Conservation (phyloP, 1,284 basidiomycete species). For the Papiliotrema terrestris region DNA sequence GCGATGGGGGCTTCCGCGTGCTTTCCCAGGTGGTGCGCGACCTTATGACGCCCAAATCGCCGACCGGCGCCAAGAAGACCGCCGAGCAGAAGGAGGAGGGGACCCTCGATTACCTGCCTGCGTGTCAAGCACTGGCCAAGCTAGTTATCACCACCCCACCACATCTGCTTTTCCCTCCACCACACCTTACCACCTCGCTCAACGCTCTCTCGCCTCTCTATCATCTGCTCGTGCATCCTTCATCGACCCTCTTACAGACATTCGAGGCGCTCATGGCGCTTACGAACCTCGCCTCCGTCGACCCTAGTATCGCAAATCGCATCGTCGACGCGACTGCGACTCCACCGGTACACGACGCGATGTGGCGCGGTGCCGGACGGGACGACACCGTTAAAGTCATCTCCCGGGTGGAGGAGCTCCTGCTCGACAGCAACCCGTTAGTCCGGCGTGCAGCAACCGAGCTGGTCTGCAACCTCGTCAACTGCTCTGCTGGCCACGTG, state of each 20-base stretch:
- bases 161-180: slow-evolving; percentile 73
- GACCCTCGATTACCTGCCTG: slow-evolving; percentile 54
- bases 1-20: slow-evolving; percentile 75
- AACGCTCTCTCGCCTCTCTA: slow-evolving; percentile 77
- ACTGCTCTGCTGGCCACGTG: slow-evolving; percentile 68
- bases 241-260: slow-evolving; percentile 69
- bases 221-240: slow-evolving; percentile 63
- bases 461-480: slow-evolving; percentile 88
- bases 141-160: slow-evolving; percentile 88
- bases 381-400: slow-evolving; percentile 53
- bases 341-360: slow-evolving; percentile 12
- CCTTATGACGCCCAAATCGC: slow-evolving; percentile 12
- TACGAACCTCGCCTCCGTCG: slow-evolving; percentile 86
- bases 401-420: slow-evolving; percentile 68
- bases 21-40: slow-evolving; percentile 59
- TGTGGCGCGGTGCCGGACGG: slow-evolving; percentile 16
- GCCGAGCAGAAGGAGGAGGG: not conserved
- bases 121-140: slow-evolving; percentile 87
- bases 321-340: slow-evolving; percentile 48
- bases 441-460: slow-evolving; percentile 83
- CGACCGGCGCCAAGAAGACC: not conserved
- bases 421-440: slow-evolving; percentile 78
- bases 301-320: slow-evolving; percentile 60
- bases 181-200: slow-evolving; percentile 64
- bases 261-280: slow-evolving; percentile 95